phyloP scores from a whole-genome alignment of 306 rosid genomes.

The Purshia tridentata region DNA sequence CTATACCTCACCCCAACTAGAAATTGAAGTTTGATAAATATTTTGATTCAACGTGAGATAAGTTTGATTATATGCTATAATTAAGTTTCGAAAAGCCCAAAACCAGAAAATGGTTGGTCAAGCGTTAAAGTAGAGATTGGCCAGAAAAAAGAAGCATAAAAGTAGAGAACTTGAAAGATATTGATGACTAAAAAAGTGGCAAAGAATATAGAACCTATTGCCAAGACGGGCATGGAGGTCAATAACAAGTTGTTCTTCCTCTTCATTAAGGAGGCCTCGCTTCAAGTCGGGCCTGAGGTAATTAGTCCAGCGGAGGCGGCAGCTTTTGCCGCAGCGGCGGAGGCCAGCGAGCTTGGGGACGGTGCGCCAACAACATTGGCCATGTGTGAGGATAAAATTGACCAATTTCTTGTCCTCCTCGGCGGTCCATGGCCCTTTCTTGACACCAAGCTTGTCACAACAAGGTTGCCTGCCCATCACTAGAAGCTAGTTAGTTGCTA shows the following conservation, averaged over 20 bases:
- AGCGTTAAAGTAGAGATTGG: no score
- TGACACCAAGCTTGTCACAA: constrained; percentile 93
- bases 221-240: constrained; percentile 91
- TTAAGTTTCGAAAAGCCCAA: no score
- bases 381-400: constrained; percentile 69
- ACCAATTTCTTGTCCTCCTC: constrained; percentile 88
- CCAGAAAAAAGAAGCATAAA: no score
- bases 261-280: constrained; percentile 73
- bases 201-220: constrained; percentile 49
- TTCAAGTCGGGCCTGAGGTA: constrained; percentile 90
- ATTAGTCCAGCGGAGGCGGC: constrained; percentile 94
- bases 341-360: constrained; percentile 93
- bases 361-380: constrained; percentile 93
- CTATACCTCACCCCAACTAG: no score
- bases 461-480: constrained; percentile 96
- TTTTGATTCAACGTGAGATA: no score
- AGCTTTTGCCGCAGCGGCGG: constrained; percentile 88
- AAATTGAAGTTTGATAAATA: no score
- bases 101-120: no score
- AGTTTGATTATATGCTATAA: no score
- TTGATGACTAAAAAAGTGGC: background rate
- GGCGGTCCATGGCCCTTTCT: constrained; percentile 96
- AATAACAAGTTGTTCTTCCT: constrained; percentile 77
- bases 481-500: background rate
- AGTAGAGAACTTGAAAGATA: no score